These are phyloP conservation scores for Chlamydomonas sphaeroides DNA, from an alignment of 139 green algal genomes.

Conservation along the genomic window DNA sequence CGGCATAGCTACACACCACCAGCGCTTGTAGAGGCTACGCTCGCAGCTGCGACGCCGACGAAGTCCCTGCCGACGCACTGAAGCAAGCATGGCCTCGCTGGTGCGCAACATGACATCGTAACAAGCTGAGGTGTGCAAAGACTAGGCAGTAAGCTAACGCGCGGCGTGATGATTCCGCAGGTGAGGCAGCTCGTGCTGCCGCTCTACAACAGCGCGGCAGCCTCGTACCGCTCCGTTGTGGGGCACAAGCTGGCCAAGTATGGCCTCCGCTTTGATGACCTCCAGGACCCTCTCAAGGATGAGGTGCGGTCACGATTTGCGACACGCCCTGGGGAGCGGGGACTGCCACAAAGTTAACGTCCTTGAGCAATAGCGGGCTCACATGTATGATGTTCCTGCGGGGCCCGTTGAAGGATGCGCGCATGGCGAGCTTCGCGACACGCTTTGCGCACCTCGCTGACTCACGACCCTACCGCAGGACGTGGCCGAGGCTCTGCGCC, in stretches of 20 bases:
- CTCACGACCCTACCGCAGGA: conserved; percentile 65
- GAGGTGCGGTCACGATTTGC: conserved; percentile 58
- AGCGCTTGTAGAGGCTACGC: no score
- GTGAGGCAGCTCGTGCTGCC: conserved; percentile 43
- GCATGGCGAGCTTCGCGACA: neutral
- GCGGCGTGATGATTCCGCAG: conserved; percentile 11
- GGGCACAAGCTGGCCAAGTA: conserved; percentile 83
- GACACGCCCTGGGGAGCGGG: no score
- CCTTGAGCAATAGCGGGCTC: no score
- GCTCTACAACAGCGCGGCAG: conserved; percentile 16
- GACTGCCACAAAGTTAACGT: no score
- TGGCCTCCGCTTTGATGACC: conserved; percentile 96
- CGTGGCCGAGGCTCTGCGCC: conserved; percentile 91
- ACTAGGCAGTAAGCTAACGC: neutral
- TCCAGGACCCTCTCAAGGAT: conserved; percentile 91
- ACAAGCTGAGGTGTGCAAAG: neutral
- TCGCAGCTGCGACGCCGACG: no score
- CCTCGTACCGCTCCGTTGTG: conserved; percentile 77
- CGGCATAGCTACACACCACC: no score
- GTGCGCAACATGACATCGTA: neutral
- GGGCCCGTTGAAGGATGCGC: no score
- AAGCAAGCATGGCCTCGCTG: conserved; percentile 6
- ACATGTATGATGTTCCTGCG: no score
- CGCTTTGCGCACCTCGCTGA: neutral
- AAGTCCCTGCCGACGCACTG: neutral